Percentiles rank a stretch among this genome's conserved stretches.
These are phyloP conservation scores for Trypanosoma theileri DNA, from an alignment of 208 protist species.

Conservation along the genomic window DNA sequence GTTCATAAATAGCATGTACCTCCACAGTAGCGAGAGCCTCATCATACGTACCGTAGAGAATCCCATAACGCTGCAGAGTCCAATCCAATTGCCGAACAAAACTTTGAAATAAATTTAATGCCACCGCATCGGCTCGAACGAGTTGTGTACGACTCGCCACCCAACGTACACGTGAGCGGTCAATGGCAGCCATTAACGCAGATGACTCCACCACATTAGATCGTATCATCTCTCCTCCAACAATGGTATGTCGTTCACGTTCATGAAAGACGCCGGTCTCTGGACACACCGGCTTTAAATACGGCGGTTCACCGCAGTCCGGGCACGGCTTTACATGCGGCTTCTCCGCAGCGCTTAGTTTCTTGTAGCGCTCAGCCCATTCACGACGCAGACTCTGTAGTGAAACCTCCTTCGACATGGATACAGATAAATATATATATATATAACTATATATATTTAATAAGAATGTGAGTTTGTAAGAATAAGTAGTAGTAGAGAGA, in stretches of 20 bases:
- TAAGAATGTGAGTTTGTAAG: background rate
- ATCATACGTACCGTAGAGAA: conserved; percentile 83
- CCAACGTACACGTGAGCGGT: conserved; percentile 76
- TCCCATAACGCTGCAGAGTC: conserved; percentile 80
- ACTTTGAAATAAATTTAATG: conserved; percentile 86
- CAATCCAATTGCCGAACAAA: conserved; percentile 74
- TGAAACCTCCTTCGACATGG: conserved; percentile 21
- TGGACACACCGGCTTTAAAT: conserved; percentile 60
- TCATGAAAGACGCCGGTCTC: conserved; percentile 78
- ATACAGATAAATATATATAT: conserved; percentile 9
- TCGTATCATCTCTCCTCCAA: conserved; percentile 64
- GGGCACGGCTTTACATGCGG: conserved; percentile 55
- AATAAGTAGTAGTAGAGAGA: conserved; percentile 3
- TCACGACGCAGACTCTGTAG: conserved; percentile 39
- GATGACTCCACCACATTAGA: conserved; percentile 54
- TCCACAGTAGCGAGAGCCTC: conserved; percentile 38
- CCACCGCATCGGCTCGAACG: conserved; percentile 66
- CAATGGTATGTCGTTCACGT: conserved; percentile 46
- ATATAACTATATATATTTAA: conserved; percentile 13
- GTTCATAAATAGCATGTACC: conserved; percentile 88
- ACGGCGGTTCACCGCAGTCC: conserved; percentile 56
- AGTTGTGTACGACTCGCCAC: conserved; percentile 66
- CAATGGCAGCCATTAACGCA: conserved; percentile 74
- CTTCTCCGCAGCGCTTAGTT: conserved; percentile 27
- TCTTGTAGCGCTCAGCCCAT: conserved; percentile 33